phyloP scores from a whole-genome alignment of 1,139 yeast species.

The Diutina pseudorugosa region DNA sequence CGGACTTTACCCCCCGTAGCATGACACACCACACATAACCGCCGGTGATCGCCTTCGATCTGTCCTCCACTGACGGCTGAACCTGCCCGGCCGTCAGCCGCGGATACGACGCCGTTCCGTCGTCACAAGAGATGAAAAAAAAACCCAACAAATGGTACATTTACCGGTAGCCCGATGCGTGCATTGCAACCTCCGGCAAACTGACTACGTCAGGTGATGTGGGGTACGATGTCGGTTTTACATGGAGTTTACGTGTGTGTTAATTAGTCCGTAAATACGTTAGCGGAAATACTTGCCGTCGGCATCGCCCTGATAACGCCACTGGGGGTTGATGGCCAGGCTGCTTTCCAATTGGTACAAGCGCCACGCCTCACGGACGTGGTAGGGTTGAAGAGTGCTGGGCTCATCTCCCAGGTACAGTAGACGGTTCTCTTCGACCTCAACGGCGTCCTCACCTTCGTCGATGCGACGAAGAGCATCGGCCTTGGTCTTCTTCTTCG shows the following conservation, averaged over 20 bases:
- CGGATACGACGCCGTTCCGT: too few relatives aligned
- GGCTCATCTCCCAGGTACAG: conserved; percentile 30
- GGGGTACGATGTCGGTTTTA: neutral
- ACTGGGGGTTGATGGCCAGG: conserved; percentile 46
- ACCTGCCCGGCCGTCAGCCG: too few relatives aligned
- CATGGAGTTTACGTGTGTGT: too few relatives aligned
- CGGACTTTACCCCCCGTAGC: neutral
- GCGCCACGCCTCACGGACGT: conserved; percentile 83
- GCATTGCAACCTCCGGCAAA: neutral
- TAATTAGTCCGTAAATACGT: neutral
- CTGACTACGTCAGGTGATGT: neutral
- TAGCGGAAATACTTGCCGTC: conserved; percentile 49
- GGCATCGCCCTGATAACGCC: conserved; percentile 68
- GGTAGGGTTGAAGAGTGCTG: conserved; percentile 70
- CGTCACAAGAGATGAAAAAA: neutral
- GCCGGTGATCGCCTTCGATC: too few relatives aligned
- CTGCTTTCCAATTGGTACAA: conserved; percentile 55
- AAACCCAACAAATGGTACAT: neutral
- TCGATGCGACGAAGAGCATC: conserved; percentile 19
- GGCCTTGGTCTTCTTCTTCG: conserved; percentile 22
- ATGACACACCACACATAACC: too few relatives aligned
- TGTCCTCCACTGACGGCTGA: too few relatives aligned
- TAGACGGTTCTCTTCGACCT: conserved; percentile 18
- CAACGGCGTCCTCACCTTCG: conserved; percentile 14
- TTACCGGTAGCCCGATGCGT: neutral